Conservation (phyloP, 2,329 filamentous ascomycete genomes). For the Xylariomycetidae sp. region DNA sequence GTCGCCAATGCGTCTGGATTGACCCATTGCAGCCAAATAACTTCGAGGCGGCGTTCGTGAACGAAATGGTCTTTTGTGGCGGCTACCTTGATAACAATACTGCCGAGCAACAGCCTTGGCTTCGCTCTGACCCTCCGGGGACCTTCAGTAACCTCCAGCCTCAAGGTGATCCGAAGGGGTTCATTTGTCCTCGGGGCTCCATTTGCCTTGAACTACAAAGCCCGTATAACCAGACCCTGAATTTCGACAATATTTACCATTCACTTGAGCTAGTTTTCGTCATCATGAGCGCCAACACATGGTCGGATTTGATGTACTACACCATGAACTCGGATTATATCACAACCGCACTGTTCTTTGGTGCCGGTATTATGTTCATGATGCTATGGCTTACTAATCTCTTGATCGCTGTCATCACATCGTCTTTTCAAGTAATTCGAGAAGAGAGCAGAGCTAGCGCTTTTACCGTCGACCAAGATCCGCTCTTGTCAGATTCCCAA, state of each 20-base stretch:
- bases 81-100: constrained; percentile 66
- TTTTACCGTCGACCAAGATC: constrained; percentile 71
- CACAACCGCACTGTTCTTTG: constrained; percentile 73
- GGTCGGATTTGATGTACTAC: constrained; percentile 90
- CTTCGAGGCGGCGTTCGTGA: constrained; percentile 52
- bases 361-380: constrained; percentile 76
- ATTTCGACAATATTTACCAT: constrained; percentile 91
- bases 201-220: constrained; percentile 74
- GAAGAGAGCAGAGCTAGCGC: constrained; percentile 94
- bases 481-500: constrained; percentile 27
- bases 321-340: constrained; percentile 90
- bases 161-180: constrained; percentile 68
- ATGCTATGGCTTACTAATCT: constrained; percentile 96
- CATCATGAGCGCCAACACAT: constrained; percentile 97
- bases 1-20: constrained; percentile 73
- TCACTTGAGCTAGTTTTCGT: constrained; percentile 94
- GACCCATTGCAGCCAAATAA: constrained; percentile 57
- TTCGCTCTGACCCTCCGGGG: constrained; percentile 37
- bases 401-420: constrained; percentile 93
- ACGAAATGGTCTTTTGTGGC: constrained; percentile 75
- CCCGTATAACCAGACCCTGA: constrained; percentile 80
- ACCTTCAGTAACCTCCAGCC: constrained; percentile 43
- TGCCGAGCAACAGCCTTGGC: constrained; percentile 61
- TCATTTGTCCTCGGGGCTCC: constrained; percentile 78
- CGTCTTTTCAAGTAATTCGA: constrained; percentile 95